A percentile compares a stretch with the other conserved stretches of the same genome.
phyloP scores from a whole-genome alignment of 441 rosid genomes.

The Metrosideros polymorpha region DNA sequence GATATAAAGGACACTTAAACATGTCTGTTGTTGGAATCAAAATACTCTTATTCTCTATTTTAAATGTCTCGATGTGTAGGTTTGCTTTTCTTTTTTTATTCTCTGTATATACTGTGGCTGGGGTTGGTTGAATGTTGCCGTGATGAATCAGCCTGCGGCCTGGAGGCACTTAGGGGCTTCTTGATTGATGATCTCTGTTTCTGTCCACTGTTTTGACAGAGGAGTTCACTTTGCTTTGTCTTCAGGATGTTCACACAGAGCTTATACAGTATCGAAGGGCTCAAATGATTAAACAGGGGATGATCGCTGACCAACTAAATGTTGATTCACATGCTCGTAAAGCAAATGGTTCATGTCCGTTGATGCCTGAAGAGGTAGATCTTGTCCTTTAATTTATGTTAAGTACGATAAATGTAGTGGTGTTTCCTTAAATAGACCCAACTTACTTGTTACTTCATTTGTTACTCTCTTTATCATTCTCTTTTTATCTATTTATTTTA shows the following conservation, averaged over 20 bases:
- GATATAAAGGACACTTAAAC: neutral
- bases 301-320: conserved; percentile 47
- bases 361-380: conserved; percentile 96
- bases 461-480: neutral
- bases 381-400: neutral
- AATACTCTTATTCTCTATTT: neutral
- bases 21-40: neutral
- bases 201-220: neutral
- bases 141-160: neutral
- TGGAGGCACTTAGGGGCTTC: neutral
- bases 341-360: conserved; percentile 89
- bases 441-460: neutral
- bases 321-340: conserved; percentile 58
- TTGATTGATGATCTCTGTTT: neutral
- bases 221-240: neutral
- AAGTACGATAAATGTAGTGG: neutral
- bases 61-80: neutral
- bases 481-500: neutral
- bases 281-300: conserved; percentile 75
- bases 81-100: neutral
- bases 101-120: neutral
- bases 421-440: neutral
- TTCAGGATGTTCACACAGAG: conserved; percentile 5
- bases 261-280: conserved; percentile 34
- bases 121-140: neutral